Evolutionary conservation across 257 asterid species (phyloP).

Genomic region (Petunia axillaris): DNA sequence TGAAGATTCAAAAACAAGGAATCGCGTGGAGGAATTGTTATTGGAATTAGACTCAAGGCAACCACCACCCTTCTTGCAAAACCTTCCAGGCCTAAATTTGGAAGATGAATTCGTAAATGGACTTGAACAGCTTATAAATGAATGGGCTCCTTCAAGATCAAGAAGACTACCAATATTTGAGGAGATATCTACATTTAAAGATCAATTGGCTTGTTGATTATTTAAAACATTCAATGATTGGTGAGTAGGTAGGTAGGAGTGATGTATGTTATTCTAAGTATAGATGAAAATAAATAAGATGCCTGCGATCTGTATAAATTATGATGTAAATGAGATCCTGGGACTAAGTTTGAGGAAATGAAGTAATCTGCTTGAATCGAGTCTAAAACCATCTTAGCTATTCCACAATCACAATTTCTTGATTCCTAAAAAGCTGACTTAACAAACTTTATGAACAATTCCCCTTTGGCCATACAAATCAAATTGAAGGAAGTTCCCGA

Average conservation of each 20-base stretch:
- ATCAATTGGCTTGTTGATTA: conserved; percentile 78
- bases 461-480: too few species aligned
- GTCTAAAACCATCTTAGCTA: too few species aligned
- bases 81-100: conserved; percentile 39
- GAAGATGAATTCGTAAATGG: conserved; percentile 64
- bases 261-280: background rate
- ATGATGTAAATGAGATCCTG: background rate
- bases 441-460: too few species aligned
- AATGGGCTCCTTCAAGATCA: conserved; percentile 67
- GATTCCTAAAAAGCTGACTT: too few species aligned
- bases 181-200: conserved; percentile 71
- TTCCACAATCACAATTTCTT: too few species aligned
- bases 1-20: conserved; percentile 55
- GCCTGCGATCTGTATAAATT: background rate
- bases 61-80: conserved; percentile 24
- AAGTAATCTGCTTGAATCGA: background rate
- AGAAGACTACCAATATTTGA: conserved; percentile 85
- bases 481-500: too few species aligned
- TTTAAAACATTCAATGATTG: background rate
- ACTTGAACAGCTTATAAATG: conserved; percentile 54
- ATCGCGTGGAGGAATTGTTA: conserved; percentile 58
- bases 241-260: too few species aligned
- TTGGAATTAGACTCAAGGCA: conserved; percentile 42
- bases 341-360: background rate
- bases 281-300: background rate